These are phyloP conservation scores for Oryza coarctata DNA, from an alignment of 176 grass and related monocot genomes.

Conservation along the genomic window DNA sequence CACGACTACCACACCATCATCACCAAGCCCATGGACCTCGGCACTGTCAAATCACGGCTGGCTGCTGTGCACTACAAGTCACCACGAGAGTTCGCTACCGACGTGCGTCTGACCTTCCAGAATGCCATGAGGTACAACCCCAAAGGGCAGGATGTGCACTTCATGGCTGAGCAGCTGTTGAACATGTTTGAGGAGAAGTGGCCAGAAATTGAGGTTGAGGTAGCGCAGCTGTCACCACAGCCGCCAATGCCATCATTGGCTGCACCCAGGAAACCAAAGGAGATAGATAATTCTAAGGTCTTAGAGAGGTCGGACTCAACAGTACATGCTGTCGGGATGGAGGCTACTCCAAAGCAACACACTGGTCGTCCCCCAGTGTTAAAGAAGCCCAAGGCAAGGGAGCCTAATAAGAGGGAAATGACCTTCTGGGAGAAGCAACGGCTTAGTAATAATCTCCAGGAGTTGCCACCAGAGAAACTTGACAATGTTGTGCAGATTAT, in stretches of 20 bases:
- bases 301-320: conserved; percentile 79
- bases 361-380: conserved; percentile 48
- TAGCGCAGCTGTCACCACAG: conserved; percentile 50
- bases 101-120: conserved; percentile 77
- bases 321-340: conserved; percentile 39
- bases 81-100: conserved; percentile 56
- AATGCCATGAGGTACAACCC: conserved; percentile 92
- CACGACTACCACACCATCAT: conserved; percentile 87
- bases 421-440: conserved; percentile 69
- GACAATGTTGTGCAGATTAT: conserved; percentile 87
- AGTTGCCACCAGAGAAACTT: conserved; percentile 62
- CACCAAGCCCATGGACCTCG: conserved; percentile 81
- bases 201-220: conserved; percentile 58
- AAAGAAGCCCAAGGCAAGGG: conserved; percentile 84
- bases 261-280: conserved; percentile 49
- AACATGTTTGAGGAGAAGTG: conserved; percentile 69
- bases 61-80: conserved; percentile 53
- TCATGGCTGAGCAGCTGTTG: conserved; percentile 69
- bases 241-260: conserved; percentile 47
- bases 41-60: conserved; percentile 68
- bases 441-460: conserved; percentile 54
- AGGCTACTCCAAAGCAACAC: conserved; percentile 50
- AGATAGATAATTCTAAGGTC: conserved; percentile 48
- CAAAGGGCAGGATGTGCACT: conserved; percentile 67
- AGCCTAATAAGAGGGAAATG: conserved; percentile 85